Conservation (phyloP, 768 basidiomycete genomes). For the Russula ochroleuca region DNA sequence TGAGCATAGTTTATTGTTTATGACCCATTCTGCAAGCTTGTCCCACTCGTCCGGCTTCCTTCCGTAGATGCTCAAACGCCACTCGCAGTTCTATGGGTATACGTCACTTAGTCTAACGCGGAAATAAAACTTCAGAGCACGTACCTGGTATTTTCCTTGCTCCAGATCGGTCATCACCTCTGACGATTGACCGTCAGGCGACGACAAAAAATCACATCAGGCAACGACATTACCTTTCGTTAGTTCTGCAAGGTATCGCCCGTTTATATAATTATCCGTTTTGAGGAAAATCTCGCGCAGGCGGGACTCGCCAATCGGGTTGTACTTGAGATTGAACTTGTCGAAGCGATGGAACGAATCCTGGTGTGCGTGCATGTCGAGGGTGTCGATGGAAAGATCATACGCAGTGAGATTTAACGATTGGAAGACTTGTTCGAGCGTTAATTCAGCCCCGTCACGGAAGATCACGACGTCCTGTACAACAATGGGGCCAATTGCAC, state of each 20-base stretch:
- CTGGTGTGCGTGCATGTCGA: constrained; percentile 99
- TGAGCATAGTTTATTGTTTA: constrained; percentile 87
- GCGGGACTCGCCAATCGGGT: constrained; percentile 92
- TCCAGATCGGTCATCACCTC: constrained; percentile 98
- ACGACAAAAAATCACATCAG: background rate
- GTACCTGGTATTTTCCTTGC: constrained; percentile 95
- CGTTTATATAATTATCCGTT: constrained; percentile 92
- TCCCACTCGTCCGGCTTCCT: constrained; percentile 87
- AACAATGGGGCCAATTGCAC: background rate
- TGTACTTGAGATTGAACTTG: constrained; percentile 97
- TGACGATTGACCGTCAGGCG: constrained; percentile 34
- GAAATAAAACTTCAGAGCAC: constrained; percentile 10
- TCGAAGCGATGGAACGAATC: constrained; percentile 99
- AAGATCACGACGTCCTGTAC: constrained; percentile 89
- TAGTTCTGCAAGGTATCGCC: constrained; percentile 90
- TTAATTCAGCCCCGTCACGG: constrained; percentile 86
- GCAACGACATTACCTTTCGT: constrained; percentile 61
- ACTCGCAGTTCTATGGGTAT: constrained; percentile 81
- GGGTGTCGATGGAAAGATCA: constrained; percentile 95
- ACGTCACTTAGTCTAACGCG: background rate
- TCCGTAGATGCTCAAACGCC: constrained; percentile 95
- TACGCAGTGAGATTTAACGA: constrained; percentile 93
- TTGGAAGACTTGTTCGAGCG: constrained; percentile 91
- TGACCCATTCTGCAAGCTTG: constrained; percentile 95
- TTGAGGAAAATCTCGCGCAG: constrained; percentile 97